These are phyloP conservation scores for Aspergillus novofumigatus DNA, from an alignment of 2,329 filamentous ascomycete genomes.

Conservation along the genomic window DNA sequence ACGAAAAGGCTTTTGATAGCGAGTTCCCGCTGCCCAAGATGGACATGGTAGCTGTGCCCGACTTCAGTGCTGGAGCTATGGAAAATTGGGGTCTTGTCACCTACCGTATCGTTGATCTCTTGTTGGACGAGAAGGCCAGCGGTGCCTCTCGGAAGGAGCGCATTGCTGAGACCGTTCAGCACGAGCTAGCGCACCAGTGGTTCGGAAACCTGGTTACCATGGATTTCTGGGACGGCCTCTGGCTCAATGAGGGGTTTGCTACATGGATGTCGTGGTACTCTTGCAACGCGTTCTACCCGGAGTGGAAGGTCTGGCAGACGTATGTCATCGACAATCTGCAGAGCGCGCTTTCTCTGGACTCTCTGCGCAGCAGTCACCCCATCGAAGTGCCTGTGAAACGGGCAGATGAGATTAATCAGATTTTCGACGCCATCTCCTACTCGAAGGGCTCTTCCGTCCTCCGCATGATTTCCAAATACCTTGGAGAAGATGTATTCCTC, in stretches of 20 bases:
- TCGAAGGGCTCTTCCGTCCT: constrained; percentile 94
- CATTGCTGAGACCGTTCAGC: constrained; percentile 91
- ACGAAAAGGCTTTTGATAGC: constrained; percentile 89
- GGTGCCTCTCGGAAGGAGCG: constrained; percentile 87
- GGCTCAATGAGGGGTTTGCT: constrained; percentile 91
- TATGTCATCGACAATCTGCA: constrained; percentile 93
- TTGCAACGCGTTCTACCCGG: constrained; percentile 90
- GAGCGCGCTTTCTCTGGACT: constrained; percentile 81
- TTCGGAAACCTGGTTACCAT: constrained; percentile 97
- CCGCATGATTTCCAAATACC: constrained; percentile 93
- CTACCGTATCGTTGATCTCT: constrained; percentile 84
- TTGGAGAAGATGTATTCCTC: constrained; percentile 89
- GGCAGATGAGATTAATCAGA: constrained; percentile 95
- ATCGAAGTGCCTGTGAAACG: constrained; percentile 95
- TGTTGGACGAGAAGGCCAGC: constrained; percentile 87
- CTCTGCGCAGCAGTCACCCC: constrained; percentile 87
- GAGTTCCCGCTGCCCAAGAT: constrained; percentile 87
- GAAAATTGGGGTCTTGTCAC: constrained; percentile 98
- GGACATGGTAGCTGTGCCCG: constrained; percentile 94
- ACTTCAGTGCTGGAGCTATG: constrained; percentile 95
- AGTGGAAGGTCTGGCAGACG: constrained; percentile 97
- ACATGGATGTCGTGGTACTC: constrained; percentile 94
- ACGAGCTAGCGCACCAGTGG: constrained; percentile 97
- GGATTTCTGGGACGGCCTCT: constrained; percentile 97
- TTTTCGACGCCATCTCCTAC: constrained; percentile 97